Conservation (phyloP, 345 rosid species). For the Turritis glabra region DNA sequence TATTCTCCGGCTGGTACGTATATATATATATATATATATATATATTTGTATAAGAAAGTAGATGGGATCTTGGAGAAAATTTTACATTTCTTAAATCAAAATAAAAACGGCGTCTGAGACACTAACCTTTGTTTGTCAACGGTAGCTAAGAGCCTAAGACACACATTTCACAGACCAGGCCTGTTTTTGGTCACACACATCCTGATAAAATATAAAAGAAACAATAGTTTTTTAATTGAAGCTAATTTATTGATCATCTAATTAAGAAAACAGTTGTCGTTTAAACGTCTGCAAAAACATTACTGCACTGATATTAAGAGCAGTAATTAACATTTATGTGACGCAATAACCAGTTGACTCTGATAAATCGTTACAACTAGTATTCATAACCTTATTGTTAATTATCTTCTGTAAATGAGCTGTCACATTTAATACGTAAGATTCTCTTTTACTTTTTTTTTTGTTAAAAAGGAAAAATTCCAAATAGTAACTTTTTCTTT, state of each 20-base stretch:
- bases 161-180: not conserved
- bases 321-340: not conserved
- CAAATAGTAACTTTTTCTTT: not conserved
- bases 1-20: not conserved
- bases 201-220: not conserved
- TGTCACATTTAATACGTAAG: constrained; percentile 30
- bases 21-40: too few species aligned
- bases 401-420: constrained; percentile 19
- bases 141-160: constrained; percentile 23
- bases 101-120: not conserved
- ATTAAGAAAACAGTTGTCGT: constrained; percentile 5
- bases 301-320: not conserved
- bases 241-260: not conserved
- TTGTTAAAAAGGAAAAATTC: constrained; percentile 18
- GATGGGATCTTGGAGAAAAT: not conserved
- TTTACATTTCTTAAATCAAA: not conserved
- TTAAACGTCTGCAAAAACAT: constrained; percentile 18
- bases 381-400: not conserved
- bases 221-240: not conserved
- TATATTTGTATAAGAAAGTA: not conserved
- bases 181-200: constrained; percentile 17
- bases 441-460: constrained; percentile 20
- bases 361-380: constrained; percentile 23
- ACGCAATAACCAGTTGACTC: constrained; percentile 3
- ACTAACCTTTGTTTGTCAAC: constrained; percentile 3